Evolutionary conservation across 2,329 filamentous ascomycete species (phyloP).

Genomic region (Botrytis byssoidea): DNA sequence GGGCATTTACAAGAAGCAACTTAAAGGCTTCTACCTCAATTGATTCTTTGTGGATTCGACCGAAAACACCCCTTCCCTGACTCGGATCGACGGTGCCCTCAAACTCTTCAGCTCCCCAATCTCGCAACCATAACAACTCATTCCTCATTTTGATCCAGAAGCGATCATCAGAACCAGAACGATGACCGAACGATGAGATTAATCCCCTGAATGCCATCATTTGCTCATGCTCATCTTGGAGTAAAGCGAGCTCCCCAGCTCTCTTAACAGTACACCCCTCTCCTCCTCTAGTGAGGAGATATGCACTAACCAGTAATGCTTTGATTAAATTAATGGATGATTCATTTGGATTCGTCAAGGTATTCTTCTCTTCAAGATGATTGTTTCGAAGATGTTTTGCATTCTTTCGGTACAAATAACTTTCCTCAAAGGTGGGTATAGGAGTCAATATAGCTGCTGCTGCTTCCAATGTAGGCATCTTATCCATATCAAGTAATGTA

Average conservation of each 20-base stretch:
- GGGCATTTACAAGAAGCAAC: conserved; percentile 58
- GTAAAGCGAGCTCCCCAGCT: conserved; percentile 62
- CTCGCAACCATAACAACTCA: conserved; percentile 70
- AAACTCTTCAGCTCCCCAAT: conserved; percentile 60
- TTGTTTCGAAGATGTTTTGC: conserved; percentile 49
- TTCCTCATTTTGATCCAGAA: conserved; percentile 62
- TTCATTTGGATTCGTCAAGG: conserved; percentile 60
- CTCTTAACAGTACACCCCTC: conserved; percentile 50
- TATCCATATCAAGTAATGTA: conserved; percentile 58
- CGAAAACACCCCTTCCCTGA: conserved; percentile 51
- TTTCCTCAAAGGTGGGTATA: conserved; percentile 38
- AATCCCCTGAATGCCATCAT: conserved; percentile 52
- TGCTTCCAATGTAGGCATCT: conserved; percentile 51
- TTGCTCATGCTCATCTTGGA: conserved; percentile 64
- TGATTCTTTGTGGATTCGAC: conserved; percentile 57
- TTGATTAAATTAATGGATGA: conserved; percentile 59
- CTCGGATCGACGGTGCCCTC: conserved; percentile 38
- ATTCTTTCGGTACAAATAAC: conserved; percentile 44
- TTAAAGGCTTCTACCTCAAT: conserved; percentile 73
- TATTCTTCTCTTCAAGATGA: conserved; percentile 59
- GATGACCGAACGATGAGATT: conserved; percentile 44
- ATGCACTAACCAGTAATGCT: conserved; percentile 61
- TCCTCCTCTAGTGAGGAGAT: conserved; percentile 53
- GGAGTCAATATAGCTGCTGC: conserved; percentile 49
- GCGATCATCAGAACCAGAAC: conserved; percentile 57